These are phyloP conservation scores for Penicillium polonicum DNA, from an alignment of 2,329 filamentous ascomycete species.

Conservation along the genomic window DNA sequence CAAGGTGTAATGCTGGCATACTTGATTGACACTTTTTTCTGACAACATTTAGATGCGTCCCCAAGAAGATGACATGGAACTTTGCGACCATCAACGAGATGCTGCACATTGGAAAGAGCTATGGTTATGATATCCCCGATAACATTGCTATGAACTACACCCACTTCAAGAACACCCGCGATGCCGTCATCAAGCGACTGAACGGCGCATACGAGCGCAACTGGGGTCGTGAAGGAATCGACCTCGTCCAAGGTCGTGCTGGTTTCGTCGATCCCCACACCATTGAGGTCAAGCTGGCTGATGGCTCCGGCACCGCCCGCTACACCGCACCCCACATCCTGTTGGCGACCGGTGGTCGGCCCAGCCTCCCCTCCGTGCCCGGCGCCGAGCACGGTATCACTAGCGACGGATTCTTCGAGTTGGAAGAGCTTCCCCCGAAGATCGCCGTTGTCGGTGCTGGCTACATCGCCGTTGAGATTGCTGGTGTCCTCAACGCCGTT, in stretches of 20 bases:
- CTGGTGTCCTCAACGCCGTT: slow-evolving; percentile 51
- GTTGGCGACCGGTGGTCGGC: slow-evolving; percentile 51
- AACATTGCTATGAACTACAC: slow-evolving; percentile 46
- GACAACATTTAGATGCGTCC: slow-evolving; percentile 45
- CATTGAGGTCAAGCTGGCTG: slow-evolving; percentile 45
- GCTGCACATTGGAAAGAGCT: slow-evolving; percentile 47
- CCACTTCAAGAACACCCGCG: slow-evolving; percentile 50
- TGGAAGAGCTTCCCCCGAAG: slow-evolving; percentile 52
- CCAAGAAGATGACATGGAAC: slow-evolving; percentile 56
- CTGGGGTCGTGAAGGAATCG: slow-evolving; percentile 52
- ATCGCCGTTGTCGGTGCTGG: slow-evolving; percentile 53
- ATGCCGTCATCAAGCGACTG: slow-evolving; percentile 46
- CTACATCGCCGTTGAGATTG: slow-evolving; percentile 53
- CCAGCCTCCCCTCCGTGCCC: slow-evolving; percentile 44
- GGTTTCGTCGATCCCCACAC: slow-evolving; percentile 47
- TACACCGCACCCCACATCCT: slow-evolving; percentile 50
- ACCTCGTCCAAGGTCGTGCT: slow-evolving; percentile 51
- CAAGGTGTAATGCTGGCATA: neutral
- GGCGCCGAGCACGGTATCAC: slow-evolving; percentile 52
- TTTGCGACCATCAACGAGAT: slow-evolving; percentile 51
- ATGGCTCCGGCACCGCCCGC: slow-evolving; percentile 40
- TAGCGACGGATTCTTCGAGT: slow-evolving; percentile 53
- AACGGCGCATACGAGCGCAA: slow-evolving; percentile 53
- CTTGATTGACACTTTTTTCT: neutral
- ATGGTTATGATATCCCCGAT: slow-evolving; percentile 49